Conservation (phyloP, 2,329 filamentous ascomycete genomes). For the Colletotrichum sp. region DNA sequence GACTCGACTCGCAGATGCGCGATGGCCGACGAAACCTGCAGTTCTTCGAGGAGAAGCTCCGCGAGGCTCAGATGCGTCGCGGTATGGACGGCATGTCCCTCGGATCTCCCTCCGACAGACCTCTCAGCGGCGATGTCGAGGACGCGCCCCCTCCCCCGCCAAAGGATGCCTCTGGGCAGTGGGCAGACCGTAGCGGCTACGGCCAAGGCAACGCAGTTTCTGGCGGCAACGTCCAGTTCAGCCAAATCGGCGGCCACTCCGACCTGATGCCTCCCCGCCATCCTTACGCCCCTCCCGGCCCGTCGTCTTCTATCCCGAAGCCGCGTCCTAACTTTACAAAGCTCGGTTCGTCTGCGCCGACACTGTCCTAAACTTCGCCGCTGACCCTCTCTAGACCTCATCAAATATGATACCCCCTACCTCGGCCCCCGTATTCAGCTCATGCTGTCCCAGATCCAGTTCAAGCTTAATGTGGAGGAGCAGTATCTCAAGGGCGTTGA, state of each 20-base stretch:
- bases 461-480: constrained; percentile 98
- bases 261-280: constrained; percentile 82
- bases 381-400: constrained; percentile 71
- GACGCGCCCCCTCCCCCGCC: constrained; percentile 71
- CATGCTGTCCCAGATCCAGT: constrained; percentile 98
- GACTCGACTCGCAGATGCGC: constrained; percentile 91
- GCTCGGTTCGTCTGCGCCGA: constrained; percentile 68
- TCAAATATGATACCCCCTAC: constrained; percentile 97
- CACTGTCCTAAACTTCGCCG: neutral
- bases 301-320: constrained; percentile 72
- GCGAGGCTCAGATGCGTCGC: constrained; percentile 84
- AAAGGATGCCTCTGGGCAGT: constrained; percentile 62
- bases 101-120: constrained; percentile 50
- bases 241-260: constrained; percentile 66
- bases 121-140: constrained; percentile 50
- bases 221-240: constrained; percentile 64
- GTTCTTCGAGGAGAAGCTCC: constrained; percentile 92
- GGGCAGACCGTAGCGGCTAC: constrained; percentile 24
- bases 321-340: constrained; percentile 91
- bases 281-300: constrained; percentile 77
- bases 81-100: constrained; percentile 72
- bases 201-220: constrained; percentile 60
- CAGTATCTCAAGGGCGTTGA: constrained; percentile 99
- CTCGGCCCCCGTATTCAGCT: constrained; percentile 97
- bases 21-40: constrained; percentile 92